Base-by-base conservation (phyloP, 1,139 yeast genomes). In the Hansenula lynferdii region DNA sequence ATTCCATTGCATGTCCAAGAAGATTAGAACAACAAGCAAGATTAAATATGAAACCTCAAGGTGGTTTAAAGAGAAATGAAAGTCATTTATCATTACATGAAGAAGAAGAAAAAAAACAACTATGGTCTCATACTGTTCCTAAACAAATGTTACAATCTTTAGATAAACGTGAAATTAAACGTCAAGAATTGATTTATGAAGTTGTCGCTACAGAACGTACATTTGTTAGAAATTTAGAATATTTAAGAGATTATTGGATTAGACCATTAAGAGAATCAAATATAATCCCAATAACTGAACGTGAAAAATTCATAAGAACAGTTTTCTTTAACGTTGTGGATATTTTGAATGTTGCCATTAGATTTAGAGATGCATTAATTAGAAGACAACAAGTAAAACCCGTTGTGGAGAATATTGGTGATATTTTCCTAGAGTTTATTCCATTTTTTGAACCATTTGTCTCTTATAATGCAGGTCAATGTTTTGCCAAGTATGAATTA, bases 1-100 rank as follows among this genome's bases (percentile, higher is more conserved):
- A 92, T 62, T 85, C 96, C 39, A 90, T 92, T 50, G 95, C 97
- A n/a, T 92, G 98, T 64, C 98, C 98, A 10, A 75, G 97, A 50
- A 75, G 98, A 49, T 68, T 92, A 36, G 98, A 92, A 61, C 98
- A 92, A 60, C 97, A 92, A 57, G 96, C 96, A 3, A 71, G 97
- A 42, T 71, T 87, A 43, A 87, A 89, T 53, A 72, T 86, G 77
- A 86, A 87, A 59, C 89, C 95, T 8, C 85, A 85, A 53, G 92
- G 96, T 29, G 95, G 95, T 1, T 71, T 92, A 51, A 77, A 80
- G 48, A 70, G 96, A 31, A 89, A 95, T 8, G 95, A 86, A 35
- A 80, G 92, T 8, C 72, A 86, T 51, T 71, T 87, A 23, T 82
- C 96, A 2, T 62, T 86, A 34, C 83, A 83, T 48, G 84, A 75